Base-by-base conservation (phyloP, 2,329 filamentous ascomycete genomes). In the Basipetospora chlamydospora region DNA sequence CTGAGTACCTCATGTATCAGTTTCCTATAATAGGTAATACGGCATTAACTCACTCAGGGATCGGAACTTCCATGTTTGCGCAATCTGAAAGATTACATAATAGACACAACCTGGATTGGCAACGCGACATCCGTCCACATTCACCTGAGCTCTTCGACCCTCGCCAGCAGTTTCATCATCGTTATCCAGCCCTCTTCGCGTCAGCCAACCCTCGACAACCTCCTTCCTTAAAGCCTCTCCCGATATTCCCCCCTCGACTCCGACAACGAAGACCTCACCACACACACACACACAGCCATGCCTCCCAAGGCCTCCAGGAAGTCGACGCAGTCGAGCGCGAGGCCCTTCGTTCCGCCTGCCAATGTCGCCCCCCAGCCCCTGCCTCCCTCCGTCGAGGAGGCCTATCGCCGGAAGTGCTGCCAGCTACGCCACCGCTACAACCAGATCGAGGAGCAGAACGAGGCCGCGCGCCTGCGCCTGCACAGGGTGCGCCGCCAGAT, bases 371-470 rank as follows among this genome's bases (percentile, higher is more conserved):
- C 73, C 21, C 72, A 74, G 12, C 59, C 73, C 28, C 65, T 80
- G 4, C 85, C 88, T 15, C 88, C 90, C 12, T 93, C 86, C 12
- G 86, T 96, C 43, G 88, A 98, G 59, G 80, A 88, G 55, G 87
- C 88, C 35, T 98, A 96, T 60, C 86, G 90, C 50, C 76, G 84
- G 45, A 96, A 98, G 73, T 96, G 88, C 58, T 85, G 95, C 53
- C 82, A 92, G 49, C 73, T 98, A 16, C 92, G 92, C 61, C 81
- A 84, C 49, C 81, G 90, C 42, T 83, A 90, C 44, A 81, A 78
- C 54, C 87, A 95, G 55, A 84, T 96, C 48, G 87, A 96, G 55
- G 77, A 85, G 41, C 80, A 85, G 51, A 95, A 95, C 56, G 86
- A 94, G 49, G 73, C 81, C 39, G 80, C 84, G 32, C 75, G 84